Percentiles rank a stretch among this genome's conserved stretches.
phyloP scores from a whole-genome alignment of 768 basidiomycete species.

The Hygrocybe coccinea region DNA sequence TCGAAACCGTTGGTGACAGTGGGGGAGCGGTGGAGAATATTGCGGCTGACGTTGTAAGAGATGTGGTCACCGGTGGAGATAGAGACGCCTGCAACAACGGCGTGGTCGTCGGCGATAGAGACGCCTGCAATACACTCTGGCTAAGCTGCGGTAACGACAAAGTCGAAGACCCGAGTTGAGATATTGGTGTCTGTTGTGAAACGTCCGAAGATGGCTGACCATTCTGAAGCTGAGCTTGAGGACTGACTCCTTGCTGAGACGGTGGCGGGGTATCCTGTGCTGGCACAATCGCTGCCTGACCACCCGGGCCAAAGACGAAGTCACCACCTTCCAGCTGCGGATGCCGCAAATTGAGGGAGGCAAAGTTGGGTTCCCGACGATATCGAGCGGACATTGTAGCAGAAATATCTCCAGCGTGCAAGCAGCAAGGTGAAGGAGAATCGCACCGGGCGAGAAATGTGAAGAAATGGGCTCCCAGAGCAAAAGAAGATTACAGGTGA shows the following conservation, averaged over 20 bases:
- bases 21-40: background rate
- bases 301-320: constrained; percentile 8
- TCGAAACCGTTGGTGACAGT: background rate
- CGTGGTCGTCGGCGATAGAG: background rate
- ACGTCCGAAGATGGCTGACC: background rate
- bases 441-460: constrained; percentile 1
- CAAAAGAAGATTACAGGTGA: background rate
- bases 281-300: constrained; percentile 3
- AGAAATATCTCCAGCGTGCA: background rate
- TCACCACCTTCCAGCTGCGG: background rate
- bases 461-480: background rate
- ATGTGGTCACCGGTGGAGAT: background rate
- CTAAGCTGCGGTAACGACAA: background rate
- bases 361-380: background rate
- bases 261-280: background rate
- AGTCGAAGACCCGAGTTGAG: background rate
- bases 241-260: background rate
- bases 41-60: background rate
- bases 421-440: background rate
- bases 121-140: background rate
- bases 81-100: background rate
- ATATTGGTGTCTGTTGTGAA: background rate
- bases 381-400: background rate
- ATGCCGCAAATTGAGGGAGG: background rate
- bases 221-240: background rate